Base-by-base conservation (phyloP, 2,329 filamentous ascomycete genomes). In the Proliferodiscus dingleyae region DNA sequence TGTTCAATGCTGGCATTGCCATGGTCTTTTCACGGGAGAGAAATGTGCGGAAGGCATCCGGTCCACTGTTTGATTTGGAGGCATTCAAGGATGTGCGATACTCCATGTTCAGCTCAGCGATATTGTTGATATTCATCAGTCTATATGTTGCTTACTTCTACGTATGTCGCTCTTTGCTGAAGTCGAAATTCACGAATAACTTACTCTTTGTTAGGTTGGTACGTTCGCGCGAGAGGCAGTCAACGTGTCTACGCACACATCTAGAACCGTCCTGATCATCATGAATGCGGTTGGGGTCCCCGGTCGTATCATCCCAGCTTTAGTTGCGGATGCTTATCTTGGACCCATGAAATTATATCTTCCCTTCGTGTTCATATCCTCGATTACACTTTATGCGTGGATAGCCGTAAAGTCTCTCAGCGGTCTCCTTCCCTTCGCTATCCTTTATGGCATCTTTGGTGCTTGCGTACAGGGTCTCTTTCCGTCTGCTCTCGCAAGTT, bases 291-390 rank as follows among this genome's bases (percentile, higher is more conserved):
- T 77, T 18, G 75, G 75, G 1, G 49, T 74, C 13, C 38, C 71
- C 4, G 73, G 72, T 19, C 71, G 76, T 2, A 49, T 77, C 5
- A 55, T 75, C 7, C 73, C 73, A 0, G 70, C 67, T 38, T 62
- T 65, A 32, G 51, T 74, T 5, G 72, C 75, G 3, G 75, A 78
- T 57, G 63, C 63, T 24, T 72, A 64, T 43, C 62, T 71, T 5
- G 77, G 78, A 1, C 71, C 74, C 0, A 56, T 80, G 41, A 81
- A 80, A 54, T 62, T 71, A 4, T 57, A 78, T 33, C 67, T 73
- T 32, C 68, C 74, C 0, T 67, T 69, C 33, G 64, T 70, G 10
- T 47, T 71, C 9, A 50, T 64, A 5, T 47, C 47, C 4, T 54
- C 50, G 1, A n/a, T 60, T 6, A 30, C 63, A 2, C 69, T 68